A percentile compares a stretch with the other conserved stretches of the same genome.
Conservation (phyloP, 164 flowering plant species). For the Protea cynaroides region DNA sequence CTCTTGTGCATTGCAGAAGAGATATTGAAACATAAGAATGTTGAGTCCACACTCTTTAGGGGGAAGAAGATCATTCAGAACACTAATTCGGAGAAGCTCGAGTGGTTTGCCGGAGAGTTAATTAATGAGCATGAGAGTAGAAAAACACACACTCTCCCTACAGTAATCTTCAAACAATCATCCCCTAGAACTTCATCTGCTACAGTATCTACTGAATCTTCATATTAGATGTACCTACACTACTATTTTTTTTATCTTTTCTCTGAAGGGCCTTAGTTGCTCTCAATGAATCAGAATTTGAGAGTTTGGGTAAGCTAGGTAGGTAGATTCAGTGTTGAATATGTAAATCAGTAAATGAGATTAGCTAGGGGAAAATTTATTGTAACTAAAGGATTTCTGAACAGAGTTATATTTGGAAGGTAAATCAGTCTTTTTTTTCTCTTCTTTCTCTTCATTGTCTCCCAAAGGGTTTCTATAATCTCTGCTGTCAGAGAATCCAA, state of each 20-base stretch:
- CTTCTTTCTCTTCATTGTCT: too few species aligned
- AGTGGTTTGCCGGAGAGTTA: slow-evolving; percentile 32
- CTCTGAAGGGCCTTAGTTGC: background rate
- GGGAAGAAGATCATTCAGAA: slow-evolving; percentile 45
- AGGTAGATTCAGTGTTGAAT: background rate
- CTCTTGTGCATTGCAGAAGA: slow-evolving; percentile 22
- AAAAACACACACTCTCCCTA: slow-evolving; percentile 37
- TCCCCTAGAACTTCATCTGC: slow-evolving; percentile 57
- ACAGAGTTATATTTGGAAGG: too few species aligned
- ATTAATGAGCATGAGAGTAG: slow-evolving; percentile 63
- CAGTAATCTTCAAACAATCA: slow-evolving; percentile 43
- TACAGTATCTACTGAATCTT: slow-evolving; percentile 24
- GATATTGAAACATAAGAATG: slow-evolving; percentile 50
- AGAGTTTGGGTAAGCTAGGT: slow-evolving; percentile 2
- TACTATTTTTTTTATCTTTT: background rate
- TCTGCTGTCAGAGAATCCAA: too few species aligned
- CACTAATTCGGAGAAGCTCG: slow-evolving; percentile 47
- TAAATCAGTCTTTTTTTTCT: too few species aligned
- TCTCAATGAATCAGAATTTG: background rate
- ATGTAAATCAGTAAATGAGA: background rate
- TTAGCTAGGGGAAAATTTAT: too few species aligned
- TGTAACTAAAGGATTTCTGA: too few species aligned
- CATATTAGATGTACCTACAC: slow-evolving; percentile 4
- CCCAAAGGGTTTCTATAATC: too few species aligned
- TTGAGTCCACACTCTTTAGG: slow-evolving; percentile 44